phyloP scores from a whole-genome alignment of 2,329 filamentous ascomycete genomes.

The Clonostachys solani region DNA sequence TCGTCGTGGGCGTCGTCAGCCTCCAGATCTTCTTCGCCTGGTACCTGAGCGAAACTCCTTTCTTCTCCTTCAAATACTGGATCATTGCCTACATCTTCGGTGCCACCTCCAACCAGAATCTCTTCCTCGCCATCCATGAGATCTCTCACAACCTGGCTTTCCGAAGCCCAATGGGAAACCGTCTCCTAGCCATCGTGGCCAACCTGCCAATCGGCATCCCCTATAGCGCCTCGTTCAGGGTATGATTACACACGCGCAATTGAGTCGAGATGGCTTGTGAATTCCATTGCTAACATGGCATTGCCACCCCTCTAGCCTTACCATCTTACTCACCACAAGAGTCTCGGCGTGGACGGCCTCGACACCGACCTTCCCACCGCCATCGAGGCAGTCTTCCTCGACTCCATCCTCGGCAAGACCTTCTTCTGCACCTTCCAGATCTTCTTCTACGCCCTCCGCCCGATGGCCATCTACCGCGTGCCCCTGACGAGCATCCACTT shows the following conservation, averaged over 20 bases:
- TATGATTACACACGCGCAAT: conserved; percentile 31
- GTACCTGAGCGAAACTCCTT: conserved; percentile 68
- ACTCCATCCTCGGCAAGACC: conserved; percentile 92
- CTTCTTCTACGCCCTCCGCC: conserved; percentile 94
- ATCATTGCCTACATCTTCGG: conserved; percentile 85
- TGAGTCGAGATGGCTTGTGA: background rate
- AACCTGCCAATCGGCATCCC: conserved; percentile 95
- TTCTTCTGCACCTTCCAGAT: conserved; percentile 99
- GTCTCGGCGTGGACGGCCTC: conserved; percentile 89
- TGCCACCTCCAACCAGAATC: conserved; percentile 95
- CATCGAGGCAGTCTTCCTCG: conserved; percentile 85
- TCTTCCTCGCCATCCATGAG: conserved; percentile 97
- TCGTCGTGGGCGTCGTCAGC: conserved; percentile 78
- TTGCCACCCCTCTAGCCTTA: conserved; percentile 60
- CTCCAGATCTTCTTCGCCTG: conserved; percentile 78
- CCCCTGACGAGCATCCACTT: conserved; percentile 83
- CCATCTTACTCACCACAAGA: conserved; percentile 98
- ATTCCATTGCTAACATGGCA: background rate
- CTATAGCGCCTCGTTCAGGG: conserved; percentile 92
- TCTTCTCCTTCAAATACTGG: conserved; percentile 83
- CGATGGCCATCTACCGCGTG: conserved; percentile 89
- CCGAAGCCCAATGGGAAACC: conserved; percentile 72
- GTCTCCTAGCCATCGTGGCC: conserved; percentile 84
- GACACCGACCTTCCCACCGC: conserved; percentile 94
- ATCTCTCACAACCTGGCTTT: conserved; percentile 98